Conservation (phyloP, 108 stramenopile species). For the Schizochytrium sp. region DNA sequence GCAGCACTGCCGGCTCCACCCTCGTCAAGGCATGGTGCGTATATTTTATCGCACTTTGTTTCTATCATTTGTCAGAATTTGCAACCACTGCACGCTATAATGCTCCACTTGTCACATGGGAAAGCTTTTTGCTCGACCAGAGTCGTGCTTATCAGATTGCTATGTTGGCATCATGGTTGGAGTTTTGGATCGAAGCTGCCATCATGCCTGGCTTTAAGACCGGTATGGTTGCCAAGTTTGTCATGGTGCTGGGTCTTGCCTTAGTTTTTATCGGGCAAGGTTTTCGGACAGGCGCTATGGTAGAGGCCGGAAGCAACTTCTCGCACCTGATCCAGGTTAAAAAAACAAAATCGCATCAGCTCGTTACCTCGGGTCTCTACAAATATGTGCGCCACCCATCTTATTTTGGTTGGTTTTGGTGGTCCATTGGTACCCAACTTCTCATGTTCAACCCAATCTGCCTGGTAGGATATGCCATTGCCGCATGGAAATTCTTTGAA, state of each 20-base stretch:
- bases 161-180: slow-evolving; percentile 83
- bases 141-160: slow-evolving; percentile 89
- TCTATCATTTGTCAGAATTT: slow-evolving; percentile 88
- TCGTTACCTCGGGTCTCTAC: slow-evolving; percentile 92
- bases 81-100: slow-evolving; percentile 84
- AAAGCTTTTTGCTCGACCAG: slow-evolving; percentile 93
- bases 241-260: slow-evolving; percentile 72
- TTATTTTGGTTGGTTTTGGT: slow-evolving; percentile 95
- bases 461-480: slow-evolving; percentile 78
- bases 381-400: slow-evolving; percentile 89
- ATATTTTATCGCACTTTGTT: slow-evolving; percentile 78
- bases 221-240: background rate
- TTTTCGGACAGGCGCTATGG: slow-evolving; percentile 89
- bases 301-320: slow-evolving; percentile 90
- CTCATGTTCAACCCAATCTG: slow-evolving; percentile 85
- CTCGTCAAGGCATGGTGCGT: slow-evolving; percentile 75
- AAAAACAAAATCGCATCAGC: slow-evolving; percentile 84
- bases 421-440: slow-evolving; percentile 89
- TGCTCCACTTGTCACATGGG: slow-evolving; percentile 76
- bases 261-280: slow-evolving; percentile 82
- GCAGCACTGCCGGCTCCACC: background rate
- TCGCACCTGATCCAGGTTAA: slow-evolving; percentile 90
- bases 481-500: slow-evolving; percentile 87
- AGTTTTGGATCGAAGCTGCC: slow-evolving; percentile 83
- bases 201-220: slow-evolving; percentile 71